These are phyloP conservation scores for Auriscalpium orientale DNA, from an alignment of 768 basidiomycete species.

Conservation along the genomic window DNA sequence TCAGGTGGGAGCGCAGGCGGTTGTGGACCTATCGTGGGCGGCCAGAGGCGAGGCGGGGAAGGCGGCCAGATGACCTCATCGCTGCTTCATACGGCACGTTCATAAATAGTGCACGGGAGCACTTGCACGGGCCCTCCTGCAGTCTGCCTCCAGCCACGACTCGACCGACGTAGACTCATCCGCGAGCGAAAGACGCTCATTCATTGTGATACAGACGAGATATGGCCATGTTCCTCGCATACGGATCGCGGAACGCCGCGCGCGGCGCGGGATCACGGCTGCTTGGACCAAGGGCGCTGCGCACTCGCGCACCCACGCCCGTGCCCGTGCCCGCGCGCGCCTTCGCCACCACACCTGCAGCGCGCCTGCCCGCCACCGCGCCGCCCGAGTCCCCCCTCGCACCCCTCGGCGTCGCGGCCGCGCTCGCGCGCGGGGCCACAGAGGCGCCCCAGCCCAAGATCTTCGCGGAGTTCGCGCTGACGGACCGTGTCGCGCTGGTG, in stretches of 20 bases:
- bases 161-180: too few relatives aligned
- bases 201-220: too few relatives aligned
- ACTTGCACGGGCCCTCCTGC: too few relatives aligned
- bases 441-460: constrained; percentile 39
- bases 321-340: background rate
- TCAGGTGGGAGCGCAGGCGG: too few relatives aligned
- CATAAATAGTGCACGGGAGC: too few relatives aligned
- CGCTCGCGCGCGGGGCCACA: constrained; percentile 35
- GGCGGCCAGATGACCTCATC: too few relatives aligned
- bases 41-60: too few relatives aligned
- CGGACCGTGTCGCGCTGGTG: constrained; percentile 42
- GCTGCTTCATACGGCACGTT: too few relatives aligned
- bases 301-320: background rate
- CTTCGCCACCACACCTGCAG: background rate
- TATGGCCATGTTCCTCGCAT: background rate
- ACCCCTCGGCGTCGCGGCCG: constrained; percentile 57
- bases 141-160: too few relatives aligned
- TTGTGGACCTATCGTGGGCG: too few relatives aligned
- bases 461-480: constrained; percentile 51
- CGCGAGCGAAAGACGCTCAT: too few relatives aligned
- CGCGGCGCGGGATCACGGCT: background rate
- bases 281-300: background rate
- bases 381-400: constrained; percentile 42
- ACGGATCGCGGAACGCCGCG: background rate
- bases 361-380: background rate